Evolutionary conservation across 1,284 basidiomycete species (phyloP), one percentile per base, ranked within the genome.

Genomic region (Trichosporon sp.): DNA sequence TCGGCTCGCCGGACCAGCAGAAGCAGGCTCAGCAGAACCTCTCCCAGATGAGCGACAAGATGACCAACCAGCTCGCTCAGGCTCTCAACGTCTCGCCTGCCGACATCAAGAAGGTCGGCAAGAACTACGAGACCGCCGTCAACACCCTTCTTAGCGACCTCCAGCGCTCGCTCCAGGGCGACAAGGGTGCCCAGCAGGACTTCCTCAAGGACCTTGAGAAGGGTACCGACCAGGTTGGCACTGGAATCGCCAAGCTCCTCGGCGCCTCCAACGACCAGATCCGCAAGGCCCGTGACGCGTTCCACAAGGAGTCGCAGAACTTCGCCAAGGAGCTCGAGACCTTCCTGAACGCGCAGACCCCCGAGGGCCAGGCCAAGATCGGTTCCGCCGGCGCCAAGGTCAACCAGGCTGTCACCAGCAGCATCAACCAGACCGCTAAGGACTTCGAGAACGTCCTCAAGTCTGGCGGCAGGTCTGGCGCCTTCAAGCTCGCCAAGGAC

Each of bases 21-120:
- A 32, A 63, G 59, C 59, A 63, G 59, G 59, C 59, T n/a, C 59
- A 63, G 59, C 31, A 63, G 59, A 63, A 63, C 31, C 59, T 63
- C 31, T 14, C 59, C 59, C 14, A 63, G 19, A 35, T 63, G 31
- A 63, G 59, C 59, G 59, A 63, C 59, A 63, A 63, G 59, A 63
- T 63, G 59, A 63, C 59, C 59, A 63, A 63, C 59, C 32, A 63
- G 59, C 59, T 63, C 16, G 59, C 59, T 11, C 32, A 63, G 59
- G 59, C 59, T n/a, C 59, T 63, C 14, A 63, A 63, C n/a, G 32
- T 63, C 16, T 63, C 59, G 12, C 59, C 59, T 8, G n/a, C 1
- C 31, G 59, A 63, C 14, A 63, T 63, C 59, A 63, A 63, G 59
- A 63, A 37, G 32, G 10, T 35, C 14, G 35, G 31, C 2, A 63